Conservation (phyloP, 176 grass and related monocot species). For the Oryza meyeriana region DNA sequence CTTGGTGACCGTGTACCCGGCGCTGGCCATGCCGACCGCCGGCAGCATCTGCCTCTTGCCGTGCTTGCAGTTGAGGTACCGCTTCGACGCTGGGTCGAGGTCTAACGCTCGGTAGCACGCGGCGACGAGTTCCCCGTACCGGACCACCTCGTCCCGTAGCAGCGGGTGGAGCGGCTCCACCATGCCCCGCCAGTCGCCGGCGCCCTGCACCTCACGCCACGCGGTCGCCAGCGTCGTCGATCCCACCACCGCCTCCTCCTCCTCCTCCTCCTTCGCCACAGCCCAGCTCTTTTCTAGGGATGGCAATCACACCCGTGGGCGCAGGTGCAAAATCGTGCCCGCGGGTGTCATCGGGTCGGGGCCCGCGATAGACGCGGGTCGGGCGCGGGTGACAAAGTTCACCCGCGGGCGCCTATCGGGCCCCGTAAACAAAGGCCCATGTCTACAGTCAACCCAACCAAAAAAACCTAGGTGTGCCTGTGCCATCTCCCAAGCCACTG, state of each 20-base stretch:
- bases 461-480: too few species aligned
- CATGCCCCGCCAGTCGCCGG: slow-evolving; percentile 53
- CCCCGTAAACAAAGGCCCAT: too few species aligned
- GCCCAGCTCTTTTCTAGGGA: too few species aligned
- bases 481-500: too few species aligned
- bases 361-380: too few species aligned
- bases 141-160: slow-evolving; percentile 56
- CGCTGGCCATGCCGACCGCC: slow-evolving; percentile 46
- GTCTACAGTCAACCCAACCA: too few species aligned
- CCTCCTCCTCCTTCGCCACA: not conserved
- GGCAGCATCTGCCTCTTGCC: slow-evolving; percentile 53
- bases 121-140: slow-evolving; percentile 60
- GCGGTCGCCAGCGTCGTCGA: slow-evolving; percentile 19
- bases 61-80: slow-evolving; percentile 70
- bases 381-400: too few species aligned
- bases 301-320: too few species aligned
- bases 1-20: slow-evolving; percentile 61
- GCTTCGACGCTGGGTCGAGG: slow-evolving; percentile 50
- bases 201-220: slow-evolving; percentile 67
- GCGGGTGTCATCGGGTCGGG: too few species aligned
- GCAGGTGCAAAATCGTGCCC: too few species aligned
- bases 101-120: slow-evolving; percentile 74
- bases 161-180: slow-evolving; percentile 58
- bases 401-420: too few species aligned
- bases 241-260: too few species aligned